Evolutionary conservation across 2,329 filamentous ascomycete species (phyloP), one percentile per base, ranked within the genome.

Genomic region (Chalaropsis ovoidea): DNA sequence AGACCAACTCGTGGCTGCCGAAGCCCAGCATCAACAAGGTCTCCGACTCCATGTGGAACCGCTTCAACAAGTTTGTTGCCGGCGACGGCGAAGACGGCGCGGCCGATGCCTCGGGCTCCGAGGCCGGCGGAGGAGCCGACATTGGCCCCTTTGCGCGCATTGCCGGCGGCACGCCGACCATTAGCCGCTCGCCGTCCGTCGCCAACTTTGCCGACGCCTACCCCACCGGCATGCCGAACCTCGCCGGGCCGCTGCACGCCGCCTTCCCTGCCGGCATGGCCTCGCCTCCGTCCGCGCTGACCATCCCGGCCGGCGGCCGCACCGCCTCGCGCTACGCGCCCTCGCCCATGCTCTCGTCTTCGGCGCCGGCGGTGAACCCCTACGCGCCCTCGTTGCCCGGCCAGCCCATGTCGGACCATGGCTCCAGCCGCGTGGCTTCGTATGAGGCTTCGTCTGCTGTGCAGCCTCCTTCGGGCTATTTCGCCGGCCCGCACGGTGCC

Each of bases 21-120:
- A 96, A 94, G 74, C 91, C 93, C 6, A 96, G 86, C 74, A 95
- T 97, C 83, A 92, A 95, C 75, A 96, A 95, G 75, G 90, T 97
- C 0, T 94, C 92, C 1, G 91, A 88, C 68, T 90, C 88, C 42
- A 85, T 97, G 73, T 92, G 90, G 82, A 91, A 86, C 69, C 90
- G 88, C 67, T 96, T 99, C 76, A 97, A 92, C 76, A 96, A 91
- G 72, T 99, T 99, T 72, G 91, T 99, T 68, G 86, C 89, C 63
- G 95, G 94, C 15, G 93, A 96, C 67, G 93, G 97, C 65, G 84
- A 83, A 63, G 91, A 95, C 67, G 90, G 95, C 67, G 58, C 61
- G n/a, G 85, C 83, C 67, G 88, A 90, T 63, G 79, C 80, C 42
- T 79, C 79, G 10, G 84, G 82, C 0, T 78, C 78, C 4, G 81